Base-by-base conservation (phyloP, 2,329 filamentous ascomycete species). In the Phaeomoniella chlamydospora region DNA sequence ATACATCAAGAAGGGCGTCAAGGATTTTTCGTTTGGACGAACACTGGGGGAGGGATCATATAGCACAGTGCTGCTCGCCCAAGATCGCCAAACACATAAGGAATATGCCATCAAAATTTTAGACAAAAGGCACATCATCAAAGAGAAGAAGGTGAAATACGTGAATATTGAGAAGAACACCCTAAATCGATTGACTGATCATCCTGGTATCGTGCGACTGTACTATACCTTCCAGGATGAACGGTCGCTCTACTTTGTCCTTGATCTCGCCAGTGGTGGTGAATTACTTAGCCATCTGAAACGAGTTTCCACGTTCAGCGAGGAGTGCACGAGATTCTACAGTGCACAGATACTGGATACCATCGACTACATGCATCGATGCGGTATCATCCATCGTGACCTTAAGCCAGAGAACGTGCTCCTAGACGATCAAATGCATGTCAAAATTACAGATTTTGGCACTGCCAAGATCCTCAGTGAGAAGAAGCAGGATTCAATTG, bases 121-220 rank as follows among this genome's bases (percentile, higher is more conserved):
- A 33, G 90, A 98, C 61, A 98, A 98, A 62, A 76, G 86, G 50
- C 90, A 98, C 57, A 98, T 98, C 52, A 98, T 98, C 67, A 98
- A 96, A 60, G 90, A 98, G 62, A 96, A 94, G 61, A 98, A 98
- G 69, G 93, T 98, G 52, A 98, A 98, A 68, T 98, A 98, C 53
- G 90, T 98, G 59, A 98, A 96, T 59, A 98, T 98, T 49, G 90
- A 98, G 59, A 94, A 94, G 63, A 88, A 98, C 59, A 96, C 90
- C 0, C 67, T 98, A 38, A 98, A 98, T 54, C 78, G 90, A 43
- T 67, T 98, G 39, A 96, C 88, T 3, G 88, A 98, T 44, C 90
- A 98, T 52, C 90, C 90, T 4, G 90, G 90, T 14, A 88, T 98
- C 40, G 87, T 98, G 39, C 81, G 90, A 43, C 69, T 98, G 31